phyloP scores from a whole-genome alignment of 2,329 filamentous ascomycete genomes.

The Scytalidium lignicola region DNA sequence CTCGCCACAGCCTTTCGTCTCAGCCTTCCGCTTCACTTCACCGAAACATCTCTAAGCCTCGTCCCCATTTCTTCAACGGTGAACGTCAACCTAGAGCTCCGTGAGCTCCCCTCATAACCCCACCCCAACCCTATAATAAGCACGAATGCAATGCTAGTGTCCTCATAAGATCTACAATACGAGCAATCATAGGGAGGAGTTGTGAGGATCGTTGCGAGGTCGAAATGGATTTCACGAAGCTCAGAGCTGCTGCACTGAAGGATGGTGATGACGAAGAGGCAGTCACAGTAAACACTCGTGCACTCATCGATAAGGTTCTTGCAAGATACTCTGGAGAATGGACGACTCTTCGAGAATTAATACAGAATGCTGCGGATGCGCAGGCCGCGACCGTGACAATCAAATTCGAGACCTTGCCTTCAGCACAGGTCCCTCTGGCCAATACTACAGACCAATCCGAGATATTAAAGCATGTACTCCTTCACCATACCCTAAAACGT shows the following conservation, averaged over 20 bases:
- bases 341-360: constrained; percentile 82
- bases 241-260: constrained; percentile 82
- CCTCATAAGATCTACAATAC: background rate
- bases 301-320: constrained; percentile 95
- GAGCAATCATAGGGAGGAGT: background rate
- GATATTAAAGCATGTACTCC: constrained; percentile 74
- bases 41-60: background rate
- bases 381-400: constrained; percentile 85
- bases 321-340: constrained; percentile 96
- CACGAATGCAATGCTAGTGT: background rate
- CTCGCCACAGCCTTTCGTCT: background rate
- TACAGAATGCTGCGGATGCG: constrained; percentile 98
- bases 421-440: constrained; percentile 65
- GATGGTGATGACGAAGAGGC: constrained; percentile 91
- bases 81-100: background rate
- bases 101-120: background rate
- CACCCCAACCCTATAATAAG: background rate
- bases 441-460: constrained; percentile 61
- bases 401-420: constrained; percentile 87
- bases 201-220: background rate
- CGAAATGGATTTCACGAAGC: constrained; percentile 65
- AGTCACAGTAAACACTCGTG: constrained; percentile 94
- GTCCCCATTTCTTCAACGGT: background rate
- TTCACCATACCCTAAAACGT: constrained; percentile 79
- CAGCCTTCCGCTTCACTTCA: background rate